These are phyloP conservation scores for Fusarium circinatum DNA, from an alignment of 2,329 filamentous ascomycete genomes.

Conservation along the genomic window DNA sequence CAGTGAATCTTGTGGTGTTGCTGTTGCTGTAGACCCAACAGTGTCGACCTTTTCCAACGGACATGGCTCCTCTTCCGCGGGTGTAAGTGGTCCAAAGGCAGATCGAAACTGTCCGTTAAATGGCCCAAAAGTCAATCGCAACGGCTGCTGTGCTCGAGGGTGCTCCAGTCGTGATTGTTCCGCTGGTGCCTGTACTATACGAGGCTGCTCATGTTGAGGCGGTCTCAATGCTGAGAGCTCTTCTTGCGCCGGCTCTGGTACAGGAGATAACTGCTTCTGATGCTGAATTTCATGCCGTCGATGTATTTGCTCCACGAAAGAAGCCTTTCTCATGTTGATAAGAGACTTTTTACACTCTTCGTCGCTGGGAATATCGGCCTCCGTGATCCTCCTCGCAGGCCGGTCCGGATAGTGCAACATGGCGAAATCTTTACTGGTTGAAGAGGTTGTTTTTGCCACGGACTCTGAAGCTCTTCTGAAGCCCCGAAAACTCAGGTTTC, in stretches of 20 bases:
- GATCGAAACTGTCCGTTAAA: constrained; percentile 16
- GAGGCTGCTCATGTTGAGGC: neutral
- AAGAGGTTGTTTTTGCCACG: constrained; percentile 11
- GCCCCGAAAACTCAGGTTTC: constrained; percentile 29
- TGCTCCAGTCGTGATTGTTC: constrained; percentile 1
- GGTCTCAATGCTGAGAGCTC: neutral
- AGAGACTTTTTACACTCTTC: constrained; percentile 34
- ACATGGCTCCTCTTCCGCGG: constrained; percentile 26
- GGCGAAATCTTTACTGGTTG: constrained; percentile 23
- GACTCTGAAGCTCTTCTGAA: constrained; percentile 37
- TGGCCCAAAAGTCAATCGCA: constrained; percentile 24
- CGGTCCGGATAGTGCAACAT: constrained; percentile 41
- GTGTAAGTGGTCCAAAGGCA: constrained; percentile 25
- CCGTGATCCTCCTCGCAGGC: constrained; percentile 28
- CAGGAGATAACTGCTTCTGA: constrained; percentile 9
- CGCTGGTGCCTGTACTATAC: neutral
- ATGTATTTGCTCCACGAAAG: constrained; percentile 23
- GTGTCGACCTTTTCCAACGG: neutral
- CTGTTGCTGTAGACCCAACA: neutral
- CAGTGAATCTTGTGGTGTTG: neutral
- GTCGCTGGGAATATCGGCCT: constrained; percentile 39
- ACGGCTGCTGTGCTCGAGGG: constrained; percentile 20
- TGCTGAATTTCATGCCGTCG: constrained; percentile 18
- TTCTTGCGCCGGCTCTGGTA: constrained; percentile 7
- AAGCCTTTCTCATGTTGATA: constrained; percentile 28